These are phyloP conservation scores for Achaetomium macrosporum DNA, from an alignment of 2,329 filamentous ascomycete species.

Conservation along the genomic window DNA sequence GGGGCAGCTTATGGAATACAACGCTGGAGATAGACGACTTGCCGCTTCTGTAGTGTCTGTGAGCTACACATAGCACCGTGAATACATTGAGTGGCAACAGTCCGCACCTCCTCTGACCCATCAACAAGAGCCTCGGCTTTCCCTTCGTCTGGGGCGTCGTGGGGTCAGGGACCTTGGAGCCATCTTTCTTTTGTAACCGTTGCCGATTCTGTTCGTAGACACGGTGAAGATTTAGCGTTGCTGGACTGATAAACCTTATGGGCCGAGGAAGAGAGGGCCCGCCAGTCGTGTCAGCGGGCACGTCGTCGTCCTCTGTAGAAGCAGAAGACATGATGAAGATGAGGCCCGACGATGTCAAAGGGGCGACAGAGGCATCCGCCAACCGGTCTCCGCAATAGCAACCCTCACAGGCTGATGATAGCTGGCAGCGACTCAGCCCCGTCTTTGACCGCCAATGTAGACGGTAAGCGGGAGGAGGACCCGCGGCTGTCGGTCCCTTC, in stretches of 20 bases:
- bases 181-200: slow-evolving; percentile 46
- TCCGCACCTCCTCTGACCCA: slow-evolving; percentile 84
- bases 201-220: slow-evolving; percentile 56
- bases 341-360: neutral
- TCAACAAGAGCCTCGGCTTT: slow-evolving; percentile 82
- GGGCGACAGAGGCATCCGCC: neutral
- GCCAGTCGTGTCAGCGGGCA: slow-evolving; percentile 11
- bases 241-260: slow-evolving; percentile 45
- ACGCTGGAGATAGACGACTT: slow-evolving; percentile 98
- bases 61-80: slow-evolving; percentile 12
- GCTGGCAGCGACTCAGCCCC: neutral
- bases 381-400: neutral
- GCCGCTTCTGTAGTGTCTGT: slow-evolving; percentile 62
- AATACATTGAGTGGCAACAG: neutral
- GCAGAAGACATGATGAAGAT: slow-evolving; percentile 24
- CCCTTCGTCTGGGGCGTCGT: slow-evolving; percentile 48
- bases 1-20: slow-evolving; percentile 97
- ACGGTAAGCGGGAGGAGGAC: neutral
- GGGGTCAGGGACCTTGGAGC: slow-evolving; percentile 39
- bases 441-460: slow-evolving; percentile 8
- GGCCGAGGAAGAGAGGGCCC: slow-evolving; percentile 28
- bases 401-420: neutral
- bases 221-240: slow-evolving; percentile 58
- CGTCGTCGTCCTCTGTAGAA: slow-evolving; percentile 16
- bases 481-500: neutral